Conservation (phyloP, 306 rosid genomes). For the Cajanus cajan region DNA sequence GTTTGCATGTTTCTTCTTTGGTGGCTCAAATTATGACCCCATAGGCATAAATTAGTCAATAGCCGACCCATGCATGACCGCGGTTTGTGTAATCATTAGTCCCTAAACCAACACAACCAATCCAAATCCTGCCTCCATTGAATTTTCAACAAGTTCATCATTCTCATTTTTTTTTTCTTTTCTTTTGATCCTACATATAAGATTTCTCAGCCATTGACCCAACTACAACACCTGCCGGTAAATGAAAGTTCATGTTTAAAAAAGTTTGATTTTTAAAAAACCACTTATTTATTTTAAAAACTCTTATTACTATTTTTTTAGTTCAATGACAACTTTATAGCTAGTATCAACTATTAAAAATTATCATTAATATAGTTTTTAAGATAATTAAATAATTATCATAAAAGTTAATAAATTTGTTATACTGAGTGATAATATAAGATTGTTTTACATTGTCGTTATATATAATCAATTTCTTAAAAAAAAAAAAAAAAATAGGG, state of each 20-base stretch:
- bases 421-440: too few relatives aligned
- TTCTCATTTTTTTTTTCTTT: not conserved
- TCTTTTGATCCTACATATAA: not conserved
- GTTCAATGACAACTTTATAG: too few relatives aligned
- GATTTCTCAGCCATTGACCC: not conserved
- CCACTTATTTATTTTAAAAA: not conserved
- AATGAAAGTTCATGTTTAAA: not conserved
- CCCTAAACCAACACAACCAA: constrained; percentile 1
- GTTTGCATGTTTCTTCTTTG: not conserved
- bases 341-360: too few relatives aligned
- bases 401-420: too few relatives aligned
- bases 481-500: too few relatives aligned
- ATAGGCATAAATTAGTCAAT: not conserved
- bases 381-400: too few relatives aligned
- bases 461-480: too few relatives aligned
- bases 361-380: too few relatives aligned
- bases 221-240: not conserved
- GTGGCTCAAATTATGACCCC: constrained; percentile 5
- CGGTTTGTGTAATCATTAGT: constrained; percentile 4
- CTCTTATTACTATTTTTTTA: not conserved
- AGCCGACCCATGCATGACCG: not conserved
- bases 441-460: too few relatives aligned
- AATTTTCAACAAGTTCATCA: not conserved
- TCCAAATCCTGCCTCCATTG: not conserved
- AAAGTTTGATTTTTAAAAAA: not conserved